Conservation (phyloP, 208 protist species). For the Strigomonas culicis region DNA sequence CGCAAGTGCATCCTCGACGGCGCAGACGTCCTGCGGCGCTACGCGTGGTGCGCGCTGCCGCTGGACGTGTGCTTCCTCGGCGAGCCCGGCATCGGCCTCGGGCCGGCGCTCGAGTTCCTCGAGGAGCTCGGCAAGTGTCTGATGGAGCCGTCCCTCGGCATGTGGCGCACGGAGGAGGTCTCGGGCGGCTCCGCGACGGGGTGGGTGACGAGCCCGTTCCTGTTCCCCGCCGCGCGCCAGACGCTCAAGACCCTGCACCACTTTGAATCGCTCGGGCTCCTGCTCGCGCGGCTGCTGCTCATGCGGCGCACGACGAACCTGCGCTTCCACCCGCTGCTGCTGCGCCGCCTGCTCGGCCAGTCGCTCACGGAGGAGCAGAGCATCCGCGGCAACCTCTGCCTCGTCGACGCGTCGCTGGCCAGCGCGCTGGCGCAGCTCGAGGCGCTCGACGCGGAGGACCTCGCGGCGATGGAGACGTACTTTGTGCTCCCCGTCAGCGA, state of each 20-base stretch:
- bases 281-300: conserved; percentile 60
- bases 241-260: conserved; percentile 29
- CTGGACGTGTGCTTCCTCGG: conserved; percentile 75
- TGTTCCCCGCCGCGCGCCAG: conserved; percentile 27
- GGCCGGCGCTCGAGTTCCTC: conserved; percentile 80
- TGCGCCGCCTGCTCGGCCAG: conserved; percentile 48
- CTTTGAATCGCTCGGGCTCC: conserved; percentile 65
- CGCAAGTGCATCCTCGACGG: conserved; percentile 37
- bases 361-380: background rate
- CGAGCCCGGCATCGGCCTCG: conserved; percentile 74
- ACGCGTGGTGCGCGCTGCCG: conserved; percentile 51
- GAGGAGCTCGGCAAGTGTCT: conserved; percentile 50
- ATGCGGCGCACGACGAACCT: conserved; percentile 43
- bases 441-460: conserved; percentile 25
- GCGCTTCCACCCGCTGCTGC: conserved; percentile 55
- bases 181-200: background rate
- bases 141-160: conserved; percentile 23
- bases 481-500: conserved; percentile 44
- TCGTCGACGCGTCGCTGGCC: conserved; percentile 52
- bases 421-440: conserved; percentile 27
- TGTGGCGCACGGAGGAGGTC: conserved; percentile 48
- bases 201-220: conserved; percentile 13
- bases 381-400: conserved; percentile 20
- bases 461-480: conserved; percentile 43
- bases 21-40: conserved; percentile 33